Base-by-base conservation (phyloP, 371 early-diverging fungal genomes). In the Mortierella sp. region DNA sequence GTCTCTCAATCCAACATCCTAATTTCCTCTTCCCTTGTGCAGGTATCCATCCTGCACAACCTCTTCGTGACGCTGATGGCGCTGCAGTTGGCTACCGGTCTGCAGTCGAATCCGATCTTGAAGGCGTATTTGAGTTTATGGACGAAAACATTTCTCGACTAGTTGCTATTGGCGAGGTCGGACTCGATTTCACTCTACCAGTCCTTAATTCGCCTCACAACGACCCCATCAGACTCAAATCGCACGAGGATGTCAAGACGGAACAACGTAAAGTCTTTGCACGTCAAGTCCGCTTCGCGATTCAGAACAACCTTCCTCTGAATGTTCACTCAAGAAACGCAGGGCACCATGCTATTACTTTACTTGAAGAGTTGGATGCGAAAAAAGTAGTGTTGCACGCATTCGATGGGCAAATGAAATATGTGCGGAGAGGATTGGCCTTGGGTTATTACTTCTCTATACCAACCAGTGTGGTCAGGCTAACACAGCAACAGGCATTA, bases 291-390 rank as follows among this genome's bases (percentile, higher is more conserved):
- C 67, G 75, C 22, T 54, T 89, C 49, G 92, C 94, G 0, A 80
- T 85, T 34, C 75, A 82, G 34, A 82, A 85, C 28, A 68, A 78
- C 63, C 80, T 93, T 5, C 88, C 91, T 0, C 67, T 93, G 37
- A 92, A 91, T 71, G 90, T 92, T 3, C 93, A 92, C 76, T 91
- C 92, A 9, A 83, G 92, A 64, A 84, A 83, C 43, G 93, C 93
- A 8, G 93, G 93, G 1, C 91, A 92, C 63, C 86, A 93, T 83
- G 90, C 89, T 1, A 83, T 93, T 37, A 83, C 84, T 3, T 63
- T 89, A 22, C 69, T 93, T 68, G 83, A 85, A 35, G 88, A 87
- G 63, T 70, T 79, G 53, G 85, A 79, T 3, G 89, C 88, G 62
- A 84, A 83, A 29, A 79, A 79, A 26, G 88, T 86, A 2, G 83